A percentile compares a stretch with the other conserved stretches of the same genome.
Conservation (phyloP, 768 basidiomycete genomes). For the Boletus bicolor region DNA sequence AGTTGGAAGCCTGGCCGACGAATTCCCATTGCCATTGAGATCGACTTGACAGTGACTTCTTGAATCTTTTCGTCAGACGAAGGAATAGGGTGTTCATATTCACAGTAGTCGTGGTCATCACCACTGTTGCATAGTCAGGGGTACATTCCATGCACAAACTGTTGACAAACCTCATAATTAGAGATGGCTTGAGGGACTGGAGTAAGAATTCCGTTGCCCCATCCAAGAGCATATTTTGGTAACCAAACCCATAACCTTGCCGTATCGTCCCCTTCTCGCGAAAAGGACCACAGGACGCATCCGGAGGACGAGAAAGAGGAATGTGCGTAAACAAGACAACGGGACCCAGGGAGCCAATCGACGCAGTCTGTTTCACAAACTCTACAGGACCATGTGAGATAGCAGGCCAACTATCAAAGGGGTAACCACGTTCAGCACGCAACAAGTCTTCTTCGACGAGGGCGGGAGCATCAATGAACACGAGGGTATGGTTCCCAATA, state of each 20-base stretch:
- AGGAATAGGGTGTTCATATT: slow-evolving; percentile 51
- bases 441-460: slow-evolving; percentile 71
- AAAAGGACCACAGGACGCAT: slow-evolving; percentile 68
- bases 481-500: slow-evolving; percentile 67
- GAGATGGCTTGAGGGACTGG: slow-evolving; percentile 55
- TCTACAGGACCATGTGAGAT: slow-evolving; percentile 50
- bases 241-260: slow-evolving; percentile 73
- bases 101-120: slow-evolving; percentile 96
- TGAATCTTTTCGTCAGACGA: slow-evolving; percentile 35
- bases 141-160: not conserved
- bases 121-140: slow-evolving; percentile 48
- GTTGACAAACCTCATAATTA: slow-evolving; percentile 67
- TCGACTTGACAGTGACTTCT: slow-evolving; percentile 86
- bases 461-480: slow-evolving; percentile 71
- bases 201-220: slow-evolving; percentile 67
- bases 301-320: slow-evolving; percentile 74
- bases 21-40: slow-evolving; percentile 89
- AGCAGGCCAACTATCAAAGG: slow-evolving; percentile 47
- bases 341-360: slow-evolving; percentile 36
- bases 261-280: slow-evolving; percentile 74
- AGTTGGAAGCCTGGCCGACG: slow-evolving; percentile 85
- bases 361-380: slow-evolving; percentile 45
- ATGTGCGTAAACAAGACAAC: slow-evolving; percentile 83
- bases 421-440: slow-evolving; percentile 40
- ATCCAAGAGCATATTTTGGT: slow-evolving; percentile 78